phyloP scores from a whole-genome alignment of 2,329 filamentous ascomycete genomes.

The Berkeleyomyces basicola region DNA sequence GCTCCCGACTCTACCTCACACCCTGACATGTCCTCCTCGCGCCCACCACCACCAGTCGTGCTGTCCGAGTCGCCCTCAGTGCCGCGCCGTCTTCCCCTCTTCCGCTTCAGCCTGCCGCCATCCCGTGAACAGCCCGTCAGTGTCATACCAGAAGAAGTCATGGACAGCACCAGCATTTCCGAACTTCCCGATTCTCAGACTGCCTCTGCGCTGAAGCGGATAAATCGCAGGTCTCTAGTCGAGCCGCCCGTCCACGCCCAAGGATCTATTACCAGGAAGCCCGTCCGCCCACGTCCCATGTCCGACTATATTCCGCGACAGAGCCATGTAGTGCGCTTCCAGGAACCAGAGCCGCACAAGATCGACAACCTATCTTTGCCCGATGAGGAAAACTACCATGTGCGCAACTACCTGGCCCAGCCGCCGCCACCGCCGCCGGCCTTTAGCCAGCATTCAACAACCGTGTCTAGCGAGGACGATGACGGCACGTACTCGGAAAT shows the following conservation, averaged over 20 bases:
- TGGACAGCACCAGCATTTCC: background rate
- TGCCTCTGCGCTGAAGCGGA: background rate
- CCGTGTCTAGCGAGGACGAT: constrained; percentile 31
- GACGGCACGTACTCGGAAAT: constrained; percentile 26
- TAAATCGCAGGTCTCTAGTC: constrained; percentile 2
- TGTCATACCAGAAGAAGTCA: constrained; percentile 10
- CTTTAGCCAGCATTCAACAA: background rate
- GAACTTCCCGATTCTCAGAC: background rate
- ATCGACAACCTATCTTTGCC: constrained; percentile 5
- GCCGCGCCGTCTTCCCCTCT: constrained; percentile 7
- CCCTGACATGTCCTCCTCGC: background rate
- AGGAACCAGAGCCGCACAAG: constrained; percentile 17
- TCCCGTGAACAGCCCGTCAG: constrained; percentile 6
- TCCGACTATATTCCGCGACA: constrained; percentile 25
- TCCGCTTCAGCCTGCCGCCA: constrained; percentile 11
- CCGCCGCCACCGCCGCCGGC: background rate
- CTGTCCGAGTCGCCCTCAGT: background rate
- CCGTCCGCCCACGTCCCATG: constrained; percentile 20
- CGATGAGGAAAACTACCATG: constrained; percentile 10
- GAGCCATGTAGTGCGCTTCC: constrained; percentile 32
- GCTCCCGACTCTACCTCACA: background rate
- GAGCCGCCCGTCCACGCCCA: background rate
- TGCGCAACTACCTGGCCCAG: constrained; percentile 10
- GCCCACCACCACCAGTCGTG: constrained; percentile 22
- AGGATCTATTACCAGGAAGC: constrained; percentile 9